A percentile compares a stretch with the other conserved stretches of the same genome.
phyloP scores from a whole-genome alignment of 768 basidiomycete genomes.

The Collybia sp. region DNA sequence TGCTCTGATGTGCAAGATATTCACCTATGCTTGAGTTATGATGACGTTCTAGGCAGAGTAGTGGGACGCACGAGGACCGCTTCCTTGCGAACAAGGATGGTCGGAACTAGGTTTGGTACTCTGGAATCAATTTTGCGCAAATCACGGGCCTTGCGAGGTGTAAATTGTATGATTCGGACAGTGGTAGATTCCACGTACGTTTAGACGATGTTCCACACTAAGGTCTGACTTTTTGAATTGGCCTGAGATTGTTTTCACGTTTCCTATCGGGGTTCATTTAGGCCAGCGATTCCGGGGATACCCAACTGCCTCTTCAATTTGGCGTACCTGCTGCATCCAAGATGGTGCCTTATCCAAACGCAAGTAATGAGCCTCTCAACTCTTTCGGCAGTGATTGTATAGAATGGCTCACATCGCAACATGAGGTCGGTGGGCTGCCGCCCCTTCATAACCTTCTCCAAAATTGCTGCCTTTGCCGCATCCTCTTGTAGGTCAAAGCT shows the following conservation, averaged over 20 bases:
- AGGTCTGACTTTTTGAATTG: conserved; percentile 90
- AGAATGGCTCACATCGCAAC: conserved; percentile 71
- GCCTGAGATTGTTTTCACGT: conserved; percentile 83
- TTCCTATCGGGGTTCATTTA: conserved; percentile 38
- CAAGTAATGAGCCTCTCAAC: conserved; percentile 3
- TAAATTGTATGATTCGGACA: conserved; percentile 14
- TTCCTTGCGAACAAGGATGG: conserved; percentile 85
- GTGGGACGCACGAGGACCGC: conserved; percentile 68
- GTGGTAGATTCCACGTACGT: conserved; percentile 52
- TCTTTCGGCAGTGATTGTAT: conserved; percentile 3
- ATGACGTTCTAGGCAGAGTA: neutral
- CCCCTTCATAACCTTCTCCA: conserved; percentile 84
- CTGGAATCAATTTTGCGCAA: conserved; percentile 94
- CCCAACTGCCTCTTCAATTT: conserved; percentile 1
- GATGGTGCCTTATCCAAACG: conserved; percentile 61
- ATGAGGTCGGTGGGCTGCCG: conserved; percentile 87
- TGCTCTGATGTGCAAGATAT: conserved; percentile 92
- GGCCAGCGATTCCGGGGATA: conserved; percentile 6
- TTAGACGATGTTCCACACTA: conserved; percentile 80
- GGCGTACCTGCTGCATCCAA: conserved; percentile 74
- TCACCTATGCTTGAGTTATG: conserved; percentile 47
- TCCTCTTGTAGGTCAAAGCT: conserved; percentile 55
- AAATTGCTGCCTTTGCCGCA: conserved; percentile 62
- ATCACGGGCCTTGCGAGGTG: conserved; percentile 73
- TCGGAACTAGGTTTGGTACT: conserved; percentile 91